These are phyloP conservation scores for Aurantiochytrium sp. DNA, from an alignment of 108 stramenopile species.

Conservation along the genomic window DNA sequence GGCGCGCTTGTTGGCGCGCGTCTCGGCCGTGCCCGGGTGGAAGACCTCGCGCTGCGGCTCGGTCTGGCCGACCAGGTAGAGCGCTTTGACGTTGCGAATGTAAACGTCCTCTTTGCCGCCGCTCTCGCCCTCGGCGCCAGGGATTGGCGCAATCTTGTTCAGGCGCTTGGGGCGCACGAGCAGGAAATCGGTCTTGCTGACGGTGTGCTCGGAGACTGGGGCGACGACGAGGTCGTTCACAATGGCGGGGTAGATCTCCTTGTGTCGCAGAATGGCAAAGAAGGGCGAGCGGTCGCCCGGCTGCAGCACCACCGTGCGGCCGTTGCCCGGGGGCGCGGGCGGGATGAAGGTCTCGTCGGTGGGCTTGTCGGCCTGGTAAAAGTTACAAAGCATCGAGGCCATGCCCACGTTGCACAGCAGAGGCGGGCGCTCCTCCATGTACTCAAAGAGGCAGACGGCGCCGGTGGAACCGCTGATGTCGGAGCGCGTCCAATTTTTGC, in stretches of 20 bases:
- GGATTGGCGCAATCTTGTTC: no score
- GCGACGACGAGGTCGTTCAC: neutral
- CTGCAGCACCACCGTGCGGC: neutral
- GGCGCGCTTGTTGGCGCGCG: neutral
- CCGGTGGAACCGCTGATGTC: neutral
- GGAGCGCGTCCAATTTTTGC: neutral
- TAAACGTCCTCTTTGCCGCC: neutral
- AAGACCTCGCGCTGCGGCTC: slow-evolving; percentile 24
- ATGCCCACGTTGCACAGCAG: slow-evolving; percentile 5
- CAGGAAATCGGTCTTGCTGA: slow-evolving; percentile 14
- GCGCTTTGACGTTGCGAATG: neutral
- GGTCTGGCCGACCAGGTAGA: slow-evolving; percentile 6
- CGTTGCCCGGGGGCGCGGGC: neutral
- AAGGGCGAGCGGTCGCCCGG: slow-evolving; percentile 9
- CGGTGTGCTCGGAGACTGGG: neutral
- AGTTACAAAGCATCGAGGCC: slow-evolving; percentile 15
- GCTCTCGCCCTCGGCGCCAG: no score
- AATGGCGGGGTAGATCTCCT: neutral
- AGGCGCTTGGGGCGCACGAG: neutral
- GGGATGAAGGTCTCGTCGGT: slow-evolving; percentile 2
- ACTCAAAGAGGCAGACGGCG: slow-evolving; percentile 10
- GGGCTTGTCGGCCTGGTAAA: slow-evolving; percentile 26
- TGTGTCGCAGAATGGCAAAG: neutral
- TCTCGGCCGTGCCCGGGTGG: neutral
- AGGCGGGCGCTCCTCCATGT: slow-evolving; percentile 29